Evolutionary conservation across 495 filamentous ascomycete genomes (phyloP).

Genomic region (Cryomyces minteri): DNA sequence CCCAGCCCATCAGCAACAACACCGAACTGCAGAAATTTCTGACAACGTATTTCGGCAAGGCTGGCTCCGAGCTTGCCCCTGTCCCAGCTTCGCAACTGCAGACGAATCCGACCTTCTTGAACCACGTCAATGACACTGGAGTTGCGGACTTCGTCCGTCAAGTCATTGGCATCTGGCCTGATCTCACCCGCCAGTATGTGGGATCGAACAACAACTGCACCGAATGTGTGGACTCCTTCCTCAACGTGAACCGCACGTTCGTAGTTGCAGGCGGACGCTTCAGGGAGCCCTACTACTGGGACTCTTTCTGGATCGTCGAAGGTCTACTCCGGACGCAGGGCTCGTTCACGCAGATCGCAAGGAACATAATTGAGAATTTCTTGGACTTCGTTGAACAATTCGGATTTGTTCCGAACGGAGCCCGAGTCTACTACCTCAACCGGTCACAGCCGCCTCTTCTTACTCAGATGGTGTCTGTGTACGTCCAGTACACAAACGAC

Average conservation of each 20-base stretch:
- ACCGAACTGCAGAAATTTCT: constrained; percentile 11
- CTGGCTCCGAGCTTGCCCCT: constrained; percentile 9
- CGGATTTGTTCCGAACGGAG: constrained; percentile 15
- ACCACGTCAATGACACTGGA: constrained; percentile 8
- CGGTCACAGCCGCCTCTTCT: constrained; percentile 13
- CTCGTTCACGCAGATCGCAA: constrained; percentile 14
- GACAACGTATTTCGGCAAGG: constrained; percentile 11
- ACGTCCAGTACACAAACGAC: constrained; percentile 12
- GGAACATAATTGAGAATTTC: constrained; percentile 16
- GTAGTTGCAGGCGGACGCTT: constrained; percentile 16
- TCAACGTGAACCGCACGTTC: constrained; percentile 14
- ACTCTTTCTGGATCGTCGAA: constrained; percentile 15
- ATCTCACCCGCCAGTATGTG: constrained; percentile 12
- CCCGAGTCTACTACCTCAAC: constrained; percentile 12
- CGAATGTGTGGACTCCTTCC: constrained; percentile 12
- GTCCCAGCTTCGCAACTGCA: constrained; percentile 5
- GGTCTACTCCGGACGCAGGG: constrained; percentile 12
- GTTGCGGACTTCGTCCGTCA: constrained; percentile 9
- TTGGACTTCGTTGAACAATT: constrained; percentile 13
- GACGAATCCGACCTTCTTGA: constrained; percentile 10
- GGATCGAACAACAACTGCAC: constrained; percentile 9
- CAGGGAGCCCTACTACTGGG: constrained; percentile 17
- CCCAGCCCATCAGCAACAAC: constrained; percentile 11
- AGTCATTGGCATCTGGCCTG: constrained; percentile 16
- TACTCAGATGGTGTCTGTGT: constrained; percentile 12